Evolutionary conservation across 306 rosid species (phyloP).

Genomic region (Oemleria cerasiformis): DNA sequence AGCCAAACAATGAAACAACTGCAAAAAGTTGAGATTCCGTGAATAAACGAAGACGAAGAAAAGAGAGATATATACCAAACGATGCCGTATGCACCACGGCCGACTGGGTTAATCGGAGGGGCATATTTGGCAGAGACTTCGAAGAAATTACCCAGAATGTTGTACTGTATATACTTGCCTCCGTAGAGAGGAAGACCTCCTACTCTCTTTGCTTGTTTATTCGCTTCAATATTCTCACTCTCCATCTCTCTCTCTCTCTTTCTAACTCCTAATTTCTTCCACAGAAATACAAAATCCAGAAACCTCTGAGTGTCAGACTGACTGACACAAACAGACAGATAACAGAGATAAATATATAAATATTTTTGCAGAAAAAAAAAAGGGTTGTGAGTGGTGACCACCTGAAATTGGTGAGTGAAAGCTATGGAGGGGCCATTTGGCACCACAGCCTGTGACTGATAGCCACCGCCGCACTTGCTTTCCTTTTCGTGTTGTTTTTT

Average conservation of each 20-base stretch:
- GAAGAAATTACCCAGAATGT: constrained; percentile 69
- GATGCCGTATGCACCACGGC: constrained; percentile 96
- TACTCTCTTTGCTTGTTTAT: not conserved
- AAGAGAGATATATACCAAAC: constrained; percentile 55
- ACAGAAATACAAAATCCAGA: not conserved
- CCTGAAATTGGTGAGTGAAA: not conserved
- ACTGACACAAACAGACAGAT: not conserved
- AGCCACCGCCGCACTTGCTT: not conserved
- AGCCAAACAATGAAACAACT: not conserved
- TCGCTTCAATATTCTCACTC: constrained; percentile 37
- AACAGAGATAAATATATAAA: not conserved
- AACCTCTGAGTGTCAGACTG: not conserved
- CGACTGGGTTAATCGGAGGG: constrained; percentile 86
- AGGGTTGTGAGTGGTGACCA: not conserved
- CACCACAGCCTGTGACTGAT: not conserved
- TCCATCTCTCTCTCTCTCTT: constrained; percentile 22
- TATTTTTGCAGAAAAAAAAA: not conserved
- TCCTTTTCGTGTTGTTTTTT: not conserved
- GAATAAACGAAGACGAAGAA: not conserved
- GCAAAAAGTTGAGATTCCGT: constrained; percentile 11
- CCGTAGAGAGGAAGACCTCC: constrained; percentile 52
- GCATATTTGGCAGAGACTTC: constrained; percentile 68
- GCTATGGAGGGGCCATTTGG: constrained; percentile 9
- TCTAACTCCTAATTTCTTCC: not conserved
- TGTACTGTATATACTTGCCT: constrained; percentile 60